Evolutionary conservation across 2,329 filamentous ascomycete genomes (phyloP), one percentile per base, ranked within the genome.

Genomic region (Colletotrichum eleusines): DNA sequence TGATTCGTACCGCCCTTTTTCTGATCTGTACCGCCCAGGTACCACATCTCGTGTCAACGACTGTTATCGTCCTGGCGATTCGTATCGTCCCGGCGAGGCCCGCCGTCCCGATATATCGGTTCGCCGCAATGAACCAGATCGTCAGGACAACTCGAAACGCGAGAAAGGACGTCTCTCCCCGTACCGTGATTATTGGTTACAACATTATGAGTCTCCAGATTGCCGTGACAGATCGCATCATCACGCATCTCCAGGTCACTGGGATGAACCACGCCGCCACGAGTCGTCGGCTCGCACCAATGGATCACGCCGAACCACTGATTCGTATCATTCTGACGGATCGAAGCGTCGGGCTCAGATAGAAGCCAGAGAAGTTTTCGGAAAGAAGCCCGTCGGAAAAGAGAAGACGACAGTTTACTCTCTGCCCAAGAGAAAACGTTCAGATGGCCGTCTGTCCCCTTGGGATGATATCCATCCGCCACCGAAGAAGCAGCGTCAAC

Each of bases 391-490:
- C 5, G 18, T 26, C 11, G 18, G 23, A 5, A 28, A 40, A 8
- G 31, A 35, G 16, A 31, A 69, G 35, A 35, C 66, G n/a, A 35
- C 7, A 14, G 1, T 23, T 3, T 40, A 46, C 18, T 35, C 53
- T 12, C 12, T 26, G 2, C 23, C 26, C 14, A 65, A 14, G 12
- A 58, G 28, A 33, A 40, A 68, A 12, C 44, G 35, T 18, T 33
- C 48, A 20, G 68, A 73, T 12, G 76, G 76, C 38, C 74, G 77
- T 28, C 67, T 78, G 28, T 76, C 76, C 31, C 74, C 76, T 42
- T 78, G 75, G 76, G 73, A 75, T 46, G 73, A 74, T 46, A 76
- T 77, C 40, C 16, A 71, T 12, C 51, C 46, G 23, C 68, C 68
- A 5, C 2, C 51, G n/a, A 67, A 61, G 44, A 71, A 62, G 58